A percentile compares a stretch with the other conserved stretches of the same genome.
Conservation (phyloP, 164 flowering plant species). For the Chimonanthus salicifolius region DNA sequence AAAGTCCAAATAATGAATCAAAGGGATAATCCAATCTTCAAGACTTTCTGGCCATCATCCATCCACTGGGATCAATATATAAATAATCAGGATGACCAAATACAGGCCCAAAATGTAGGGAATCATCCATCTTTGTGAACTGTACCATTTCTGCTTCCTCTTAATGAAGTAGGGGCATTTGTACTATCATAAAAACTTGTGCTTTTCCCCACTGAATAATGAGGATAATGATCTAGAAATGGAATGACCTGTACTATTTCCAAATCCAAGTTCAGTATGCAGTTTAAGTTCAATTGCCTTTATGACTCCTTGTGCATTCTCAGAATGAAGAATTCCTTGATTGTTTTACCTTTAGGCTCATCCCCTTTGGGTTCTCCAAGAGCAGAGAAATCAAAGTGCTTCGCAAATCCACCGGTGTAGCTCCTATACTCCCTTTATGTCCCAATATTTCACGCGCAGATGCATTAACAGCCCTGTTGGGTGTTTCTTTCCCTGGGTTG, state of each 20-base stretch:
- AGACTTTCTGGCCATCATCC: too few species aligned
- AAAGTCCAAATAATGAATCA: too few species aligned
- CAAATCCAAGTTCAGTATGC: not conserved
- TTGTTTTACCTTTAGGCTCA: slow-evolving; percentile 67
- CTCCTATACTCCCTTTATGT: slow-evolving; percentile 25
- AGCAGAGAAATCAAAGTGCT: slow-evolving; percentile 51
- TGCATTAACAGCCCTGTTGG: slow-evolving; percentile 23
- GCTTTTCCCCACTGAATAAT: not conserved
- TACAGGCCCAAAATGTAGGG: too few species aligned
- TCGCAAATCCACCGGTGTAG: slow-evolving; percentile 49
- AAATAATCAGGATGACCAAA: too few species aligned
- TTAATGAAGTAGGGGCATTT: too few species aligned
- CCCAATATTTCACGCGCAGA: slow-evolving; percentile 22
- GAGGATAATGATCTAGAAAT: not conserved
- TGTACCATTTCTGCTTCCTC: too few species aligned
- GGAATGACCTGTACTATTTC: not conserved
- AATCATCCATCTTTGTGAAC: too few species aligned
- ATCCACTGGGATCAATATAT: too few species aligned
- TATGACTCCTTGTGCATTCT: too few species aligned
- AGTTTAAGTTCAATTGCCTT: too few species aligned
- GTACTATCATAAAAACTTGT: not conserved
- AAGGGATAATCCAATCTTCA: too few species aligned
- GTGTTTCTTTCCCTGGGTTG: slow-evolving; percentile 48
- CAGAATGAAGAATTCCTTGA: not conserved
- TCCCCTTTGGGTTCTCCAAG: slow-evolving; percentile 67